Conservation (phyloP, 768 basidiomycete species). For the Ramaria rubella region DNA sequence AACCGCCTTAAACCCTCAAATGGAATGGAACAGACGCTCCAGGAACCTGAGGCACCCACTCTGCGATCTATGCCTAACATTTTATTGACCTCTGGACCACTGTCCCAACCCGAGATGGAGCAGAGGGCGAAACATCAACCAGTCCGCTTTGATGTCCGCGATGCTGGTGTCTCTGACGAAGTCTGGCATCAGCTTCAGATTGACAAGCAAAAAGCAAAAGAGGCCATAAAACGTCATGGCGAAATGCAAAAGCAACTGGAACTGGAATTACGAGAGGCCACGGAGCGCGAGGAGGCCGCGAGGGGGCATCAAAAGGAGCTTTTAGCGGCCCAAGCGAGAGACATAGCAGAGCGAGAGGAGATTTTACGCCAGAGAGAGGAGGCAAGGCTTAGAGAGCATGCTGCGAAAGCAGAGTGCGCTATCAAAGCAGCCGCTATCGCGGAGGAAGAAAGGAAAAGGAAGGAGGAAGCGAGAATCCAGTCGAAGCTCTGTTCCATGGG, state of each 20-base stretch:
- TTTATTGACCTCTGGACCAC: background rate
- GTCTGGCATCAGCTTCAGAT: constrained; percentile 45
- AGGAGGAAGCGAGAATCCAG: too few species aligned
- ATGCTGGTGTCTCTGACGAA: constrained; percentile 45
- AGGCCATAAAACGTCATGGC: constrained; percentile 20
- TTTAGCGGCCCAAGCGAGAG: background rate
- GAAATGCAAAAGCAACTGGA: constrained; percentile 1
- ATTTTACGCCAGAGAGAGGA: constrained; percentile 20
- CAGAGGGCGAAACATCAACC: constrained; percentile 1
- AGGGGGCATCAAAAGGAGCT: background rate
- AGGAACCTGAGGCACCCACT: background rate
- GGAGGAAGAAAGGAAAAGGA: too few species aligned
- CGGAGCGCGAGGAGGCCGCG: background rate
- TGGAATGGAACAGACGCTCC: background rate
- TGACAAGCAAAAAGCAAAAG: constrained; percentile 30
- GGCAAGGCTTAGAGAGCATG: too few species aligned
- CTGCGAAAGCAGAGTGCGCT: too few species aligned
- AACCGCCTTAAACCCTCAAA: background rate
- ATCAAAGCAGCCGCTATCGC: too few species aligned
- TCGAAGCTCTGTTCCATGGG: too few species aligned
- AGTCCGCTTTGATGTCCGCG: constrained; percentile 25
- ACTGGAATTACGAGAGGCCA: background rate
- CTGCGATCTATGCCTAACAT: background rate
- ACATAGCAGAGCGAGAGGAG: background rate
- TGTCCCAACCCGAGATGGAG: background rate